Evolutionary conservation across 108 stramenopile genomes (phyloP).

Genomic region (Conticribra weissflogii): DNA sequence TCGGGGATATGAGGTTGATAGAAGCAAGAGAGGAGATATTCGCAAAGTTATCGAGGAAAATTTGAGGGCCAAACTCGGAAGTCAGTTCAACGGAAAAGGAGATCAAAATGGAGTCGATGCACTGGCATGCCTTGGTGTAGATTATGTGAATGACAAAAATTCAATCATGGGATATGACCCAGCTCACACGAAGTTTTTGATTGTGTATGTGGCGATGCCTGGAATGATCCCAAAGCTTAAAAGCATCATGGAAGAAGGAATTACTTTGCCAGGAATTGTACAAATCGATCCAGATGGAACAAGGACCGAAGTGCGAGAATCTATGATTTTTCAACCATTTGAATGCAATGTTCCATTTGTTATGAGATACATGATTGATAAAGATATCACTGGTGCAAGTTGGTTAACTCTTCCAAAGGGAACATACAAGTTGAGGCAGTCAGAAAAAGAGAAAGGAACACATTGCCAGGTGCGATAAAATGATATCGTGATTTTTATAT

Average conservation of each 20-base stretch:
- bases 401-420: constrained; percentile 93
- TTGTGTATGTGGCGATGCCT: constrained; percentile 93
- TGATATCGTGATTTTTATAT: constrained; percentile 2
- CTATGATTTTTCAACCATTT: constrained; percentile 65
- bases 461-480: constrained; percentile 84
- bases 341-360: constrained; percentile 99
- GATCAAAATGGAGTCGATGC: constrained; percentile 8
- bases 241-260: constrained; percentile 93
- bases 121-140: constrained; percentile 67
- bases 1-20: constrained; percentile 53
- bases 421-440: constrained; percentile 77
- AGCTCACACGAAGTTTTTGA: constrained; percentile 77
- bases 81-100: constrained; percentile 35
- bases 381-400: constrained; percentile 91
- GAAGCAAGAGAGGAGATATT: constrained; percentile 53
- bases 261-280: constrained; percentile 74
- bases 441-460: constrained; percentile 60
- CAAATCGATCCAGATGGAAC: not conserved
- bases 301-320: constrained; percentile 24
- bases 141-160: constrained; percentile 58
- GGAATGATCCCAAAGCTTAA: constrained; percentile 90
- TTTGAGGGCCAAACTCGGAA: constrained; percentile 37
- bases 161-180: constrained; percentile 92
- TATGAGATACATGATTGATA: constrained; percentile 98
- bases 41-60: constrained; percentile 39